Evolutionary conservation across 805 yeast species (phyloP), one percentile per base, ranked within the genome.

Genomic region (Ogataea methanolica): DNA sequence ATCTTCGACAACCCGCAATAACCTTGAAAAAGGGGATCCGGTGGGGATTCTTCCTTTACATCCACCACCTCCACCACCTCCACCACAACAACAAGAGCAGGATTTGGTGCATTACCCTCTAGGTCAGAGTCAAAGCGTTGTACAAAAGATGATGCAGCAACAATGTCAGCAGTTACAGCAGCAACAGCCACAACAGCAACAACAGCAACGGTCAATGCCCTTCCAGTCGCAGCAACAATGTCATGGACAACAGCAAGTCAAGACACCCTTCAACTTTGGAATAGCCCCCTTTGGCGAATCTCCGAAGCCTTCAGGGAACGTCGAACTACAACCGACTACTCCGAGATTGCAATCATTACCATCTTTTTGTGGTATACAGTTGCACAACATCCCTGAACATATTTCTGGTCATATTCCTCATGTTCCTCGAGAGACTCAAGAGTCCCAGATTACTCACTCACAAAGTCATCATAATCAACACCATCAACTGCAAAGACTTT

Each of bases 371-470:
- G 47, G 42, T 9, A 39, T 55, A 26, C 57, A 53, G 34, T 42
- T 58, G 21, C 57, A 53, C 41, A 55, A 57, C 39, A 46, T 54
- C 19, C 60, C 60, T 2, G 61, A 61, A 26, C 48, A 54, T 38
- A 41, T 55, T n/a, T 38, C 49, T 6, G 21, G 16, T 2, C 41
- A 46, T 23, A 11, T 39, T 11, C 16, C 39, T 2, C 21, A 19
- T 21, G 40, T 17, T 21, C 22, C 44, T 36, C 31, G 37, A 22
- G 22, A 23, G 11, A 23, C 33, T 16, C 7, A 17, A 37, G 15
- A 36, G 8, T 38, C 44, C 21, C 8, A 19, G n/a, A 26, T 15
- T 21, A 23, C 41, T 14, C 41, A 39, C 16, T 37, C 40, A 22
- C 40, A 37, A 21, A 26, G 16, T 11, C 26, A 37, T 37, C 40